Conservation (phyloP, 2,329 filamentous ascomycete genomes). For the Incumbomyces lentus region DNA sequence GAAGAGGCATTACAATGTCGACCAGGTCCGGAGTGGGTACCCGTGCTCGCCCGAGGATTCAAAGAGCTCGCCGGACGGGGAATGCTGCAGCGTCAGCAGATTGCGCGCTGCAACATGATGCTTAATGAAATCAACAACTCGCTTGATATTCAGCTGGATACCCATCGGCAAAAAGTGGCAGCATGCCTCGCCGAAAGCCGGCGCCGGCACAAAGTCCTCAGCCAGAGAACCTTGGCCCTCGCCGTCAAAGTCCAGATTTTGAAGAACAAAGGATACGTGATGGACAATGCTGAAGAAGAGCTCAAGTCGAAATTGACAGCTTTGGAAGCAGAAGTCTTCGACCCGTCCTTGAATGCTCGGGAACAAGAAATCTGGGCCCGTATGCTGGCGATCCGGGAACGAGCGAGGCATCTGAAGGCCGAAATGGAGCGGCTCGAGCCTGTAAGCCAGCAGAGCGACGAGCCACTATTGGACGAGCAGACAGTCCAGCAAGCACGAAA, state of each 20-base stretch:
- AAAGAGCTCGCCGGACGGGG: slow-evolving; percentile 49
- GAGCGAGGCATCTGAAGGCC: slow-evolving; percentile 47
- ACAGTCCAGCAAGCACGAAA: slow-evolving; percentile 51
- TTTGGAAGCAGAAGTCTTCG: slow-evolving; percentile 49
- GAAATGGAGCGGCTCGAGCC: slow-evolving; percentile 43
- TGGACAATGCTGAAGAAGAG: slow-evolving; percentile 54
- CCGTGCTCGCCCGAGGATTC: slow-evolving; percentile 51
- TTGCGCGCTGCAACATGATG: slow-evolving; percentile 47
- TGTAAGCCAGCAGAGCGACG: slow-evolving; percentile 32
- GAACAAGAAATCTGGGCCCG: slow-evolving; percentile 59
- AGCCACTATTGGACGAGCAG: slow-evolving; percentile 44
- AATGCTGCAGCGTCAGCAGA: slow-evolving; percentile 45
- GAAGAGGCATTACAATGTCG: slow-evolving; percentile 53
- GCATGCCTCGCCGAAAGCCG: slow-evolving; percentile 49
- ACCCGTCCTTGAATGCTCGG: slow-evolving; percentile 49
- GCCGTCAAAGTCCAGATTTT: slow-evolving; percentile 56
- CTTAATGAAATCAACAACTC: slow-evolving; percentile 57
- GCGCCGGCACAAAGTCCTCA: slow-evolving; percentile 49
- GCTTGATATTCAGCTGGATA: slow-evolving; percentile 48
- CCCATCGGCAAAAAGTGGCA: slow-evolving; percentile 50
- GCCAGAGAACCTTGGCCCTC: slow-evolving; percentile 49
- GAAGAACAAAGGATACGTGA: slow-evolving; percentile 53
- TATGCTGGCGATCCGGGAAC: slow-evolving; percentile 52
- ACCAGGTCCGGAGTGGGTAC: slow-evolving; percentile 47
- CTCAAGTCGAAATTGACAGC: slow-evolving; percentile 51